A percentile compares a stretch with the other conserved stretches of the same genome.
Evolutionary conservation across 2,329 filamentous ascomycete genomes (phyloP).

Genomic region (Colletotrichum cereale): DNA sequence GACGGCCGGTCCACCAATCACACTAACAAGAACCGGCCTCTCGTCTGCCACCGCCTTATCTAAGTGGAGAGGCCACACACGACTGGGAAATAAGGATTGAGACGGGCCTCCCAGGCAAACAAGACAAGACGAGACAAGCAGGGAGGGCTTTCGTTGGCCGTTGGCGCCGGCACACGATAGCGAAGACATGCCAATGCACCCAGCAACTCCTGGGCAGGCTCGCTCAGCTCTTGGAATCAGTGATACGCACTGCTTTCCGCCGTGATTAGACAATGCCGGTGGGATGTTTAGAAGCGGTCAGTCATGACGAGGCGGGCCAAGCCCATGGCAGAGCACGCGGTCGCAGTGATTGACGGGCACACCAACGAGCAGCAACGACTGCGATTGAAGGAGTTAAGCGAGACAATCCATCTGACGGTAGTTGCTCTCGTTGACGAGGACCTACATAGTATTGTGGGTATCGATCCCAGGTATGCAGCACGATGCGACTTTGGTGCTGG

Average conservation of each 20-base stretch:
- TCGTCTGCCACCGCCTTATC: constrained; percentile 39
- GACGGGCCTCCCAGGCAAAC: constrained; percentile 30
- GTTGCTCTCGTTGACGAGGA: constrained; percentile 5
- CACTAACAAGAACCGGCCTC: constrained; percentile 36
- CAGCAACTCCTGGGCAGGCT: not conserved
- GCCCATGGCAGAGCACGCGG: not conserved
- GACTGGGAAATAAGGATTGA: constrained; percentile 19
- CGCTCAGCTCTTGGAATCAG: not conserved
- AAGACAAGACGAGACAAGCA: constrained; percentile 28
- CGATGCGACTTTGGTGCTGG: not conserved
- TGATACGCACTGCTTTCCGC: constrained; percentile 23
- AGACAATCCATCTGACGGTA: constrained; percentile 3
- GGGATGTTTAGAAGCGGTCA: not conserved
- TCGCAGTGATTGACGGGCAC: not conserved
- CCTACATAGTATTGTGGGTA: constrained; percentile 15
- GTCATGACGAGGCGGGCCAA: not conserved
- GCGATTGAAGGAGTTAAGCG: not conserved
- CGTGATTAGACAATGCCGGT: not conserved
- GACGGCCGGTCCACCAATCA: constrained; percentile 37
- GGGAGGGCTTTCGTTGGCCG: constrained; percentile 15
- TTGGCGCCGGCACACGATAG: constrained; percentile 24
- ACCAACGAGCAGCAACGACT: not conserved
- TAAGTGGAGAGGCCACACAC: constrained; percentile 31
- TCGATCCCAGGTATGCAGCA: not conserved
- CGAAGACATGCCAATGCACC: constrained; percentile 25